Conservation (phyloP, 257 asterid genomes). For the Plantago major region DNA sequence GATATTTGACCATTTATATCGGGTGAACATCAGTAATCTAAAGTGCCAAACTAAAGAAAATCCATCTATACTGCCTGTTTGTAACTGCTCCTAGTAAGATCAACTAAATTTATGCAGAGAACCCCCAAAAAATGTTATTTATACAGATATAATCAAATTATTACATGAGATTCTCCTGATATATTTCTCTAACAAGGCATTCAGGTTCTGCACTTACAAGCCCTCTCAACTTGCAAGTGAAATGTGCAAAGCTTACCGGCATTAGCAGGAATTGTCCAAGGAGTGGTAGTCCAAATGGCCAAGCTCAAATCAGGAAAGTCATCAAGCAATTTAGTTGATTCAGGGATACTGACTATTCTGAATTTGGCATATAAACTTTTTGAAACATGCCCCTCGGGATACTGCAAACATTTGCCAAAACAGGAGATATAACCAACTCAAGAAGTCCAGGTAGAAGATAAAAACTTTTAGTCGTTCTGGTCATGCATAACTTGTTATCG, state of each 20-base stretch:
- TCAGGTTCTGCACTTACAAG: conserved; percentile 13
- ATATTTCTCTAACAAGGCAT: conserved; percentile 12
- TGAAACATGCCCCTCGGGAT: conserved; percentile 97
- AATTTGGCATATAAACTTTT: conserved; percentile 80
- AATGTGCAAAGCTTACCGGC: conserved; percentile 52
- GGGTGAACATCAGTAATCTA: no score
- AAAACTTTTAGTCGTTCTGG: conserved; percentile 1
- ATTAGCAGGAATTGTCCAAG: conserved; percentile 99
- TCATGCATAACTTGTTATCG: conserved; percentile 5
- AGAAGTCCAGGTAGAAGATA: conserved; percentile 15
- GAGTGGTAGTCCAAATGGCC: conserved; percentile 98
- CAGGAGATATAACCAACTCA: conserved; percentile 18
- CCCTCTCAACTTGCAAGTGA: conserved; percentile 6
- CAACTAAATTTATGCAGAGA: no score
- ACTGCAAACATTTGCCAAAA: conserved; percentile 46
- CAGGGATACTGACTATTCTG: conserved; percentile 51
- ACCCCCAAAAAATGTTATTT: no score
- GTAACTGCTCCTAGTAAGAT: no score
- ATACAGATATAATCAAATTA: neutral
- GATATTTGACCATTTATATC: no score
- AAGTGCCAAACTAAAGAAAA: no score
- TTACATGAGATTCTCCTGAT: neutral
- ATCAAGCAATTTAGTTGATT: conserved; percentile 46
- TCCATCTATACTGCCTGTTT: no score
- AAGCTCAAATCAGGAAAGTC: conserved; percentile 71